Conservation (phyloP, 1,284 basidiomycete genomes). For the Trametes sp. region DNA sequence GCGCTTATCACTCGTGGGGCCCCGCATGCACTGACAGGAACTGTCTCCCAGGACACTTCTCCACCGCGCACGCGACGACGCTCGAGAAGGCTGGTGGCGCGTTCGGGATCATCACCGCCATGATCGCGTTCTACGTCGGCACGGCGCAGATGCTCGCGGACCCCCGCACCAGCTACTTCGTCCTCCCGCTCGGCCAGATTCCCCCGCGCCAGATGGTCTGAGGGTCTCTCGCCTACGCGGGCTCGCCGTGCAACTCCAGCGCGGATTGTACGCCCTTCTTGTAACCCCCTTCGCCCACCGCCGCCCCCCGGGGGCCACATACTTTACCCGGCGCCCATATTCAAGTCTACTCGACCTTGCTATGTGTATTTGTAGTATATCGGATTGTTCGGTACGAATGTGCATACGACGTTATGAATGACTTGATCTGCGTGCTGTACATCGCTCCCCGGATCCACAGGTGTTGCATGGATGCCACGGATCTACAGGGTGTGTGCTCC, state of each 20-base stretch:
- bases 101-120: constrained; percentile 73
- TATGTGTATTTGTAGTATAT: constrained; percentile 24
- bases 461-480: too few species aligned
- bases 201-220: constrained; percentile 37
- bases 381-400: constrained; percentile 8
- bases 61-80: constrained; percentile 21
- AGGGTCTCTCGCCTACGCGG: background rate
- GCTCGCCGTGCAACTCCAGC: background rate
- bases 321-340: constrained; percentile 19
- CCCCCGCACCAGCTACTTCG: constrained; percentile 57
- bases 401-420: constrained; percentile 13
- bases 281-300: constrained; percentile 15
- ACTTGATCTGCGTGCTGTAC: constrained; percentile 1
- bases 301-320: constrained; percentile 21
- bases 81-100: constrained; percentile 73
- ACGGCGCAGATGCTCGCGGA: constrained; percentile 63
- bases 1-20: background rate
- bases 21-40: background rate
- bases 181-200: constrained; percentile 57
- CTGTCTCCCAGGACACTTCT: constrained; percentile 34
- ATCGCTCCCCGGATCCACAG: too few species aligned
- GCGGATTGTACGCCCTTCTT: background rate
- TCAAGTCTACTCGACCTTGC: constrained; percentile 7
- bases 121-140: constrained; percentile 74
- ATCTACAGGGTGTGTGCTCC: too few species aligned